Base-by-base conservation (phyloP, 345 rosid species). In the Euclidium syriacum region DNA sequence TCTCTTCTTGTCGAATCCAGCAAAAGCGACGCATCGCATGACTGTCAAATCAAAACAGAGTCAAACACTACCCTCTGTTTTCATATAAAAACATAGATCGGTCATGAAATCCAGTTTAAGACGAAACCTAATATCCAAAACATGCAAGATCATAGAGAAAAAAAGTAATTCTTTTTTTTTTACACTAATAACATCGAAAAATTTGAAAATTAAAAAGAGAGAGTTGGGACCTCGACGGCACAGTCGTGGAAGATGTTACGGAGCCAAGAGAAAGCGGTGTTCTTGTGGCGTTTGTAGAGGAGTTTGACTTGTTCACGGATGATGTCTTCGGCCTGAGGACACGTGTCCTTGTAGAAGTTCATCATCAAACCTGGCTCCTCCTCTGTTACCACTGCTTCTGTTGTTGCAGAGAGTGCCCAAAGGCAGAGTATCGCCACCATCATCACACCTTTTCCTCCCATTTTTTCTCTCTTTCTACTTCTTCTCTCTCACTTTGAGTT, bases 251-350 rank as follows among this genome's bases (percentile, higher is more conserved):
- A 92, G 80, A 92, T 87, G 88, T 85, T 92, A 73, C 98, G 81
- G 7, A 92, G 85, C 98, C 98, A 92, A 43, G 98, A 92, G 73
- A 92, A 92, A n/a, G 98, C 98, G 8, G 98, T 92, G 90, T 92
- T 92, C 84, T 92, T 92, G 90, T 92, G 96, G 78, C 96, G 87
- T 74, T 92, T 89, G 87, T 92, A 92, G 10, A 92, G 95, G 30
- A 92, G 91, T 71, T 65, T 87, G 24, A 89, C 98, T 74, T 92
- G 95, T 67, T 87, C 96, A 67, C 38, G 85, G 76, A 92, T 80
- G 56, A 87, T 84, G 40, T 92, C 96, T 75, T 89, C 98, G 2
- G 98, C 98, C 54, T 89, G 98, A 62, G 98, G 98, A 58, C 98
- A 92, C 12, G 80, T 64, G 70, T 92, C 95, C 74, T 77, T 82